Percentiles rank a stretch among this genome's conserved stretches.
Evolutionary conservation across 352 stramenopile genomes (phyloP).

Genomic region (Pythium aquatile): DNA sequence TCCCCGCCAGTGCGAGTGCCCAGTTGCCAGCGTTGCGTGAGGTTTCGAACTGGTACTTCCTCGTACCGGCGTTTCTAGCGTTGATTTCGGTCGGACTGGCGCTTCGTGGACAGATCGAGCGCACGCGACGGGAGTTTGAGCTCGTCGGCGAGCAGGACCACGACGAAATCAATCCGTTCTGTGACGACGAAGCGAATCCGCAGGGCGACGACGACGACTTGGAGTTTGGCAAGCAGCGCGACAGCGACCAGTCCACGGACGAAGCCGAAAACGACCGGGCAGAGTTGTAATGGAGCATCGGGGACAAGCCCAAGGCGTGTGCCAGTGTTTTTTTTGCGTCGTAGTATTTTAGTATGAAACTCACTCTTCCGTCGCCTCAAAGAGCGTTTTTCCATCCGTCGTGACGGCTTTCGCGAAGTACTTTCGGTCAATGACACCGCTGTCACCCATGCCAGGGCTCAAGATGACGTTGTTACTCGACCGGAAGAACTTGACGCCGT

Average conservation of each 20-base stretch:
- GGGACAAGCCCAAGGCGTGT: neutral
- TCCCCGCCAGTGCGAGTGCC: neutral
- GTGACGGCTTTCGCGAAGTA: slow-evolving; percentile 72
- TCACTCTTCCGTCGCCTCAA: slow-evolving; percentile 28
- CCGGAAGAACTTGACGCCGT: slow-evolving; percentile 81
- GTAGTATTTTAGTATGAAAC: neutral
- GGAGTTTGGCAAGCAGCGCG: slow-evolving; percentile 36
- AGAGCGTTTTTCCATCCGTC: slow-evolving; percentile 51
- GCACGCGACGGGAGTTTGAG: slow-evolving; percentile 32
- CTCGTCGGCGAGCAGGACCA: slow-evolving; percentile 33
- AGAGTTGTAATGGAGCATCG: neutral
- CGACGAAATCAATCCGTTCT: slow-evolving; percentile 84
- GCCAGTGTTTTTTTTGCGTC: neutral
- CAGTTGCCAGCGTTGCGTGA: slow-evolving; percentile 12
- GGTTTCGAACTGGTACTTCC: slow-evolving; percentile 51
- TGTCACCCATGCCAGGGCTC: slow-evolving; percentile 51
- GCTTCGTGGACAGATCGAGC: slow-evolving; percentile 23
- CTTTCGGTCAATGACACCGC: slow-evolving; percentile 40
- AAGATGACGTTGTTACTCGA: slow-evolving; percentile 86
- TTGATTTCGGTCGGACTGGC: slow-evolving; percentile 43
- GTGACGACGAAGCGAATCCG: slow-evolving; percentile 26
- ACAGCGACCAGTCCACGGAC: slow-evolving; percentile 18
- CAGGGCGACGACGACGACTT: slow-evolving; percentile 33
- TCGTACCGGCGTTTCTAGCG: slow-evolving; percentile 37
- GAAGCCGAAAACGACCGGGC: slow-evolving; percentile 12